Evolutionary conservation across 345 rosid species (phyloP).

Genomic region (Barbarea vulgaris): DNA sequence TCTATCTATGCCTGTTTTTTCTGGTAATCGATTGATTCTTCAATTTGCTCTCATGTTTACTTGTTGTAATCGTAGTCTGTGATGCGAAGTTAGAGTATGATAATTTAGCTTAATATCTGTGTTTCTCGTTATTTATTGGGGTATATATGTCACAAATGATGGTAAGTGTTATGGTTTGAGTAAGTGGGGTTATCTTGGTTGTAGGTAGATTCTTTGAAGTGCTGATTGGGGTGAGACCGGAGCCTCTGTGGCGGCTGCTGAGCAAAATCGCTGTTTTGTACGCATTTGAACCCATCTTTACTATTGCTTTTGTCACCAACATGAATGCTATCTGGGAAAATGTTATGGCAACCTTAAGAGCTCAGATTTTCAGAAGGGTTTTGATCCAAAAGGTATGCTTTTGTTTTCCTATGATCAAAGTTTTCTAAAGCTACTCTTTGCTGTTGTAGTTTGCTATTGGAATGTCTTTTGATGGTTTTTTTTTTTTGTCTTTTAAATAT

Average conservation of each 20-base stretch:
- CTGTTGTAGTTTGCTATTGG: constrained; percentile 2
- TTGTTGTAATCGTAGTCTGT: not conserved
- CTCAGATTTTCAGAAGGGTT: constrained; percentile 75
- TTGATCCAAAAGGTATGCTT: constrained; percentile 76
- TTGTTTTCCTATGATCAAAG: not conserved
- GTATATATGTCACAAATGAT: not conserved
- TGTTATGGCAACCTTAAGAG: constrained; percentile 81
- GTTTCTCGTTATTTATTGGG: not conserved
- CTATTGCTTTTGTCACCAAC: constrained; percentile 74
- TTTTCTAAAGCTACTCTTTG: not conserved
- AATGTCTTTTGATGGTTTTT: constrained; percentile 3
- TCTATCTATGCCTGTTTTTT: constrained; percentile 87
- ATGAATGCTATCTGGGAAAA: constrained; percentile 80
- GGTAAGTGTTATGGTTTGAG: constrained; percentile 14
- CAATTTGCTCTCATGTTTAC: not conserved
- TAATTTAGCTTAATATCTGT: not conserved
- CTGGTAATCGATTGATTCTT: constrained; percentile 50
- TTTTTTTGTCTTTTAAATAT: not conserved
- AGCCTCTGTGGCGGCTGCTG: constrained; percentile 79
- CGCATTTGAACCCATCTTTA: constrained; percentile 77
- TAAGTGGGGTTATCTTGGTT: not conserved
- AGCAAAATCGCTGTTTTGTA: constrained; percentile 71
- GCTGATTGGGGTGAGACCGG: constrained; percentile 71
- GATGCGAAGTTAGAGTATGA: not conserved
- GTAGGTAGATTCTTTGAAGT: constrained; percentile 87